Conservation (phyloP, 1,139 yeast species). For the Yamadazyma triangularis region DNA sequence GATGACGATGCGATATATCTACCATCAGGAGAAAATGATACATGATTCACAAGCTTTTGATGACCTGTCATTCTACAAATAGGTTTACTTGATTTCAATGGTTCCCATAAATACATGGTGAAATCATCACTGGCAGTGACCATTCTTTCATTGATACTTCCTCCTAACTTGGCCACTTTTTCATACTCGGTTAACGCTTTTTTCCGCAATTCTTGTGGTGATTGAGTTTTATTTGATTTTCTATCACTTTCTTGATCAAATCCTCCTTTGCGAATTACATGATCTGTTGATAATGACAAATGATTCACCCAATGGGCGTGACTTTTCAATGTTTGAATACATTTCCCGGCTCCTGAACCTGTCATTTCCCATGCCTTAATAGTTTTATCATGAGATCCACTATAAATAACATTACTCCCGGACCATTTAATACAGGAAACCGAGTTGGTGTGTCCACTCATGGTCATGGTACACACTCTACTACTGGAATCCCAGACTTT, state of each 20-base stretch:
- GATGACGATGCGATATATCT: constrained; percentile 87
- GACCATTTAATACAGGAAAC: constrained; percentile 98
- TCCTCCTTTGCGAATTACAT: constrained; percentile 68
- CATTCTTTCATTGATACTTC: constrained; percentile 68
- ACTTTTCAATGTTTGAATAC: constrained; percentile 73
- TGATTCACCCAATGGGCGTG: constrained; percentile 99
- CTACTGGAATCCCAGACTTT: constrained; percentile 87
- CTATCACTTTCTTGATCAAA: constrained; percentile 25
- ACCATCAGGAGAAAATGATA: constrained; percentile 94
- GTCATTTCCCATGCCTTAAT: constrained; percentile 85
- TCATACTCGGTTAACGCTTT: constrained; percentile 55
- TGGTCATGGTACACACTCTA: constrained; percentile 61
- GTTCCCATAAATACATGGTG: constrained; percentile 98
- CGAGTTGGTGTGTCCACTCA: constrained; percentile 85
- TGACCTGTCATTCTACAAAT: constrained; percentile 95
- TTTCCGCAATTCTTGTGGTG: constrained; percentile 28
- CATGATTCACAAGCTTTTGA: constrained; percentile 94
- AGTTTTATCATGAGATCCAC: constrained; percentile 94
- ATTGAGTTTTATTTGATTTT: constrained; percentile 15
- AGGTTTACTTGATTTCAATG: constrained; percentile 74
- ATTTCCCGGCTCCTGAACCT: constrained; percentile 64
- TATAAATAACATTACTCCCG: constrained; percentile 78
- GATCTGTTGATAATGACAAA: constrained; percentile 85
- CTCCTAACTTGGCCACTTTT: constrained; percentile 71
- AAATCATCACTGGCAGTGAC: constrained; percentile 97